A percentile compares a stretch with the other conserved stretches of the same genome.
phyloP scores from a whole-genome alignment of 179 eudicot genomes.

The Gypsophila paniculata region DNA sequence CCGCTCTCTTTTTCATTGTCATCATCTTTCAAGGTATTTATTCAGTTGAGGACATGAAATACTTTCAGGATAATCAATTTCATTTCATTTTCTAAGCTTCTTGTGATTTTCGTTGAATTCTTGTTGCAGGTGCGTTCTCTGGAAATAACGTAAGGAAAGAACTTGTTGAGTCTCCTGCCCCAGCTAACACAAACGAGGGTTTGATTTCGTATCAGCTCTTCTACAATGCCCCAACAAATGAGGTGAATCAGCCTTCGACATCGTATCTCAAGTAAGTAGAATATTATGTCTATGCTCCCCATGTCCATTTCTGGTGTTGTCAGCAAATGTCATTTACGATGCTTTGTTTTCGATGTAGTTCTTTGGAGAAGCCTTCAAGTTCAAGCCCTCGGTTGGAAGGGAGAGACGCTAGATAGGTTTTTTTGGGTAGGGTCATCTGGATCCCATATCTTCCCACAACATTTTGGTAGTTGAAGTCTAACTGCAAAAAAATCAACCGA shows the following conservation, averaged over 20 bases:
- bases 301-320: neutral
- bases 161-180: conserved; percentile 33
- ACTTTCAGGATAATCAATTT: neutral
- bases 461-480: conserved; percentile 15
- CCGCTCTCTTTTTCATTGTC: conserved; percentile 39
- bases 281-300: neutral
- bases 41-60: neutral
- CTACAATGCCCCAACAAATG: conserved; percentile 29
- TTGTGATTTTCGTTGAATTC: conserved; percentile 5
- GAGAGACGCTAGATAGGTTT: conserved; percentile 25
- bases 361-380: conserved; percentile 21
- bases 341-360: conserved; percentile 23
- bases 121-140: conserved; percentile 31
- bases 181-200: conserved; percentile 30
- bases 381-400: conserved; percentile 23
- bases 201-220: conserved; percentile 28
- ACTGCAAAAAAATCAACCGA: conserved; percentile 8
- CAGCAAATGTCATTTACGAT: neutral
- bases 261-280: conserved; percentile 25
- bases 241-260: conserved; percentile 22
- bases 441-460: conserved; percentile 5
- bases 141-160: conserved; percentile 20
- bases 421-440: neutral
- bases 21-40: conserved; percentile 43
- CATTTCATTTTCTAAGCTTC: neutral